phyloP scores from a whole-genome alignment of 768 basidiomycete species.

The Boletus sensibilis region DNA sequence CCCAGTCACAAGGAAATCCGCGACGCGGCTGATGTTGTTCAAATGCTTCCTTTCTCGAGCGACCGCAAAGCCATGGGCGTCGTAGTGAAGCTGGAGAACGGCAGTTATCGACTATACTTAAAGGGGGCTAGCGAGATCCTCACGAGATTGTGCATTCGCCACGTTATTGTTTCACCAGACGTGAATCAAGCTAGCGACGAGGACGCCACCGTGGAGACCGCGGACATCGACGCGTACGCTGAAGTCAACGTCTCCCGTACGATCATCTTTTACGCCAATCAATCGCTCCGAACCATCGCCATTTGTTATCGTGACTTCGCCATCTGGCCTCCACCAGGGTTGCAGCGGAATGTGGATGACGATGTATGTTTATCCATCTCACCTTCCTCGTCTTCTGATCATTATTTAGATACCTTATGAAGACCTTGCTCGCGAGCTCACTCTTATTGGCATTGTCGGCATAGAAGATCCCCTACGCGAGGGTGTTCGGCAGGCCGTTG shows the following conservation, averaged over 20 bases:
- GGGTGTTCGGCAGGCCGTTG: constrained; percentile 87
- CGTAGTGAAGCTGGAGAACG: constrained; percentile 59
- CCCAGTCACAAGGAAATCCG: constrained; percentile 64
- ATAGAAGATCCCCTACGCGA: constrained; percentile 95
- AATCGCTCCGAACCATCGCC: constrained; percentile 91
- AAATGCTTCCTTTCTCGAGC: constrained; percentile 93
- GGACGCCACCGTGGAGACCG: constrained; percentile 48
- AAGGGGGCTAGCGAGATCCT: constrained; percentile 97
- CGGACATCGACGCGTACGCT: constrained; percentile 61
- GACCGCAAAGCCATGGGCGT: constrained; percentile 95
- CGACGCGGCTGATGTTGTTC: constrained; percentile 58
- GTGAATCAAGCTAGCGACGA: constrained; percentile 16
- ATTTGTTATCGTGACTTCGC: constrained; percentile 89
- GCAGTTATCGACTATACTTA: constrained; percentile 66
- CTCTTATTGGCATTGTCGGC: constrained; percentile 85
- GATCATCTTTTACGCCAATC: constrained; percentile 97
- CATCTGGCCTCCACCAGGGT: constrained; percentile 74
- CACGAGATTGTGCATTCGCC: constrained; percentile 66
- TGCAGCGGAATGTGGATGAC: constrained; percentile 40
- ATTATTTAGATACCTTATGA: constrained; percentile 61
- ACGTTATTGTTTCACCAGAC: constrained; percentile 61
- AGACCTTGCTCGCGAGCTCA: constrained; percentile 67
- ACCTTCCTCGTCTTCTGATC: constrained; percentile 7
- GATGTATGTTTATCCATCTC: constrained; percentile 46
- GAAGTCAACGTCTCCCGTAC: constrained; percentile 86